A percentile compares a stretch with the other conserved stretches of the same genome.
These are phyloP conservation scores for Ceratocystis cacaofunesta DNA, from an alignment of 2,329 filamentous ascomycete species.

Conservation along the genomic window DNA sequence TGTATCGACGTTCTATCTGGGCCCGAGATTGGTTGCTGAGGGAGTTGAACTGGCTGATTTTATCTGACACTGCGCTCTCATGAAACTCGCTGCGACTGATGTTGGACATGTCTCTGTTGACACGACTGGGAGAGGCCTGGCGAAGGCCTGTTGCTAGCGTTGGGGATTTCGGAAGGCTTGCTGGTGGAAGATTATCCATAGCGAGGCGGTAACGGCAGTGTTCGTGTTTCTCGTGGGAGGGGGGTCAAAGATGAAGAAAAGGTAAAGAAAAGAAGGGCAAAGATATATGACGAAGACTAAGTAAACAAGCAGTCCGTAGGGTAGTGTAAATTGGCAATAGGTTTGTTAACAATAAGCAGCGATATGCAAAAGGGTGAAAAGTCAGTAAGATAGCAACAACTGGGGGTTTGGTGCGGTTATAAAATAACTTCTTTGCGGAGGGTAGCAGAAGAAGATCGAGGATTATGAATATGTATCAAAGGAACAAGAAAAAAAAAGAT, in stretches of 20 bases:
- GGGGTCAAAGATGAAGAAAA: background rate
- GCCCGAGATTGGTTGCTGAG: conserved; percentile 43
- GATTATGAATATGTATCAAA: background rate
- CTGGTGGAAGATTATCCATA: background rate
- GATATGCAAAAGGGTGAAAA: no score
- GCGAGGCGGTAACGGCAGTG: background rate
- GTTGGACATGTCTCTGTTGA: conserved; percentile 34
- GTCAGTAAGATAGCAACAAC: no score
- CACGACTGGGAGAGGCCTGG: conserved; percentile 47
- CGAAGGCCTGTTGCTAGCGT: conserved; percentile 28
- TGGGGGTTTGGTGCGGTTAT: background rate
- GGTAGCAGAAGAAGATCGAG: background rate
- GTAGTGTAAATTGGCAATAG: no score
- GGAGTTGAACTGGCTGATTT: conserved; percentile 59
- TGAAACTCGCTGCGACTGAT: conserved; percentile 29
- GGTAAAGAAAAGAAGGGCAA: background rate
- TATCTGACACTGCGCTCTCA: conserved; percentile 49
- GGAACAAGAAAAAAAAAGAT: background rate
- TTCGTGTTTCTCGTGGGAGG: background rate
- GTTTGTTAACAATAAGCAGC: no score
- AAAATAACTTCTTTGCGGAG: background rate
- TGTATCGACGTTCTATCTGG: conserved; percentile 37
- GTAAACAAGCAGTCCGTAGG: background rate
- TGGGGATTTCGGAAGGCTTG: background rate
- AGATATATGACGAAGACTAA: background rate